A percentile compares a stretch with the other conserved stretches of the same genome.
Conservation (phyloP, 2,329 filamentous ascomycete species). For the Pseudogymnoascus verrucosus region DNA sequence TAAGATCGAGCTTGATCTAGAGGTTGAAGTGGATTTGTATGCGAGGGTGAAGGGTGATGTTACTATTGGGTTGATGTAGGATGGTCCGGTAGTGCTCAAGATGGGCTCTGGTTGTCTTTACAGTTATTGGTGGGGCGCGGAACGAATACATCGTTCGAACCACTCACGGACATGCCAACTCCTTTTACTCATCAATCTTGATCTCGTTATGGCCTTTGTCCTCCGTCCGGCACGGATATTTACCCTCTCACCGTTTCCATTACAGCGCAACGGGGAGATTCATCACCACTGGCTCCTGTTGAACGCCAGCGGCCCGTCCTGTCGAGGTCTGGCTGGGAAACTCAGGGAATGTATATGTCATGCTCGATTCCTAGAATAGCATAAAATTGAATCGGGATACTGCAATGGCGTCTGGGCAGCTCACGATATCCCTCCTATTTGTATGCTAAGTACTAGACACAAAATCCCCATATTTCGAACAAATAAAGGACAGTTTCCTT, state of each 20-base stretch:
- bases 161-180: not conserved
- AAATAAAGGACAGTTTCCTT: too few relatives aligned
- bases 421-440: not conserved
- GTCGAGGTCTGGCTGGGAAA: not conserved
- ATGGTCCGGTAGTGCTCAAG: not conserved
- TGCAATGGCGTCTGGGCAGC: not conserved
- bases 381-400: not conserved
- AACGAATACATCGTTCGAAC: not conserved
- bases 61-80: slow-evolving; percentile 27
- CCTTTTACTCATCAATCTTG: not conserved
- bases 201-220: not conserved
- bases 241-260: too few relatives aligned
- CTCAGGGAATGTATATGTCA: not conserved
- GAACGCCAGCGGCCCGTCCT: not conserved
- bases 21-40: slow-evolving; percentile 20
- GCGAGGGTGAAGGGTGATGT: slow-evolving; percentile 29
- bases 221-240: too few relatives aligned
- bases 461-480: too few relatives aligned
- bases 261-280: too few relatives aligned
- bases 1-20: slow-evolving; percentile 19
- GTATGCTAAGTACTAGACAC: not conserved
- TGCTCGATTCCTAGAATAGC: not conserved
- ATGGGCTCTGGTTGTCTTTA: not conserved
- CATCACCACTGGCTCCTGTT: not conserved
- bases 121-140: too few relatives aligned